Base-by-base conservation (phyloP, 2,329 filamentous ascomycete species). In the Cephalotrichum gorgonifer region DNA sequence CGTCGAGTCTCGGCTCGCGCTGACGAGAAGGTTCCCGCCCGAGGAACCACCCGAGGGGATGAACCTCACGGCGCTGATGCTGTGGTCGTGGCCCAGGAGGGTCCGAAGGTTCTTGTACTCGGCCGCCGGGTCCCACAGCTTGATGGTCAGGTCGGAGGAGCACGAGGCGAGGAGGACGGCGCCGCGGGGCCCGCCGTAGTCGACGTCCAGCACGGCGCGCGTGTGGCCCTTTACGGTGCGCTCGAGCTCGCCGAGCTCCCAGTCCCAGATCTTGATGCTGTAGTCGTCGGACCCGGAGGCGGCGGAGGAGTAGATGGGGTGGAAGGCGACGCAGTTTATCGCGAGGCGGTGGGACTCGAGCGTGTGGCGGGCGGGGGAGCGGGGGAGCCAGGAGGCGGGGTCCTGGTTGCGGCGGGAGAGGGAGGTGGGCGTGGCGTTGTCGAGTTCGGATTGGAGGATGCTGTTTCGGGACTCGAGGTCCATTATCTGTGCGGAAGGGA, bases 221-320 rank as follows among this genome's bases (percentile, higher is more conserved):
- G 89, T 96, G 60, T 96, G 91, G 1, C 88, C 89, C 62, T 96
- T 96, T 50, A 96, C 78, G 1, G 90, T 96, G 53, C 85, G 74
- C 64, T 96, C 90, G 4, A 95, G 73, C 65, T 96, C 90, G 44
- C 91, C 91, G 23, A 94, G 69, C 60, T 96, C 90, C 86, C 89
- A 96, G 61, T 96, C 90, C 90, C 90, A 96, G 49, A 96, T 90
- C 61, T 96, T 96, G 64, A 97, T 95, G 7, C 86, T 95, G 49
- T 81, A 86, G 64, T 96, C 91, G 63, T 95, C 90, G 8, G 89
- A 94, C 15, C 87, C 90, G 0, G 88, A 93, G 9, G 90, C 91
- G 22, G 96, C 73, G 5, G 87, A 91, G 9, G 88, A 91, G 66
- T 95, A 96, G 28, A 93, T 76, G 0, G 90, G 90, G 62, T 96